Evolutionary conservation across 2,329 filamentous ascomycete genomes (phyloP), one percentile per base, ranked within the genome.

Genomic region (Xylariales sp.): DNA sequence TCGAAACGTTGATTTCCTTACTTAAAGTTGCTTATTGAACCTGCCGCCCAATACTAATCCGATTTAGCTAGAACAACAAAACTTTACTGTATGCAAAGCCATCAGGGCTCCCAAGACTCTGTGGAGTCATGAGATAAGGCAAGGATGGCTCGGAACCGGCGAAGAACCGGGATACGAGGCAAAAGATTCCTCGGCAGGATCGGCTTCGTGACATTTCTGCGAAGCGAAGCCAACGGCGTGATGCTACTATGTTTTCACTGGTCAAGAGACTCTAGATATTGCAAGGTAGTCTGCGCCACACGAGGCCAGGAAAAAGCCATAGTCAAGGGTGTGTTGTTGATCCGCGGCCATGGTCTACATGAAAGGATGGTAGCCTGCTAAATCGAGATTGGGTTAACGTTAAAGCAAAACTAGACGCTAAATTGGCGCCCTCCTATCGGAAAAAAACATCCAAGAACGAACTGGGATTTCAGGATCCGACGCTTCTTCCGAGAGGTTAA

Each of bases 1-100:
- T 5, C 45, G 30, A 46, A 32, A 49, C 30, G 14, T 28, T 28
- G 45, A 57, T 58, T 41, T 48, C 18, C 14, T 49, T n/a, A 30
- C 43, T 7, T 16, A 4, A 2, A 23, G 9, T 14, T 3, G 16
- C 36, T 41, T 41, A 18, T n/a, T 10, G 9, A 41, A 46, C 9
- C 30, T 14, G 3, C 4, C 23, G 30, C 39, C 39, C 28, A 43
- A 64, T 52, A 36, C n/a, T 34, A 52, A 50, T 48, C 45, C 45
- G 61, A 30, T 48, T 34, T 48, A 45, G 34, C 49, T 34, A 36
- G 41, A 36, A 30, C 34, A 32, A 43, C 16, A 23, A 59, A 64
- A 58, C 46, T 59, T 69, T 58, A 34, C 54, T 49, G 16, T 30
- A 58, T 67, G 67, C 55, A 67, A 49, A 64, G 60, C 41, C 28